Evolutionary conservation across 1,139 yeast species (phyloP), one percentile per base, ranked within the genome.

Genomic region (Candida sp.): DNA sequence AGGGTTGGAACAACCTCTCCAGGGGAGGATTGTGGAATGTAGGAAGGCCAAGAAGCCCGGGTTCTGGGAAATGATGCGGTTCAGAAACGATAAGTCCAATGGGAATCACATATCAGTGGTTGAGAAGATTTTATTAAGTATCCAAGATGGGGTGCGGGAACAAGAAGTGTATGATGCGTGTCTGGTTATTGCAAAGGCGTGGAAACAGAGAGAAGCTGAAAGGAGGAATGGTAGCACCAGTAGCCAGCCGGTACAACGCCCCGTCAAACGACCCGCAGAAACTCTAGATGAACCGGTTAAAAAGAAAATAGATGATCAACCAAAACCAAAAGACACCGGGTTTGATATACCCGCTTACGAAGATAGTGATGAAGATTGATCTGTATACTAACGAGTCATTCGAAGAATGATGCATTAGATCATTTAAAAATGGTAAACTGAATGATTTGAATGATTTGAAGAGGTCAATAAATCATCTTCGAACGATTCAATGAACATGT

Each of bases 1-100:
- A 57, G 69, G 58, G 0, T 61, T 85, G 35, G 75, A 78, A 8
- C 89, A 93, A 60, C 97, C 98, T 0, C 70, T 93, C 41, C 89
- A 91, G 56, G 96, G 93, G n/a, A 70, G 98, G 49, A 81, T 95
- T 30, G 91, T 85, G 3, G 99, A 95, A 63, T 89, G 96, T 52
- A 72, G 81, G 48, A 75, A 75, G 54, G 67, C 70, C 22, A 71
- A 77, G 42, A 60, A 53, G 32, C 66, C 66, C 3, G 84, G 84
- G 1, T 77, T 73, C 43, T 95, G 99, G 99, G 82, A 82, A 48
- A 77, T 87, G 73, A 64, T 93, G 46, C 74, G 99, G 46, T 93
- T 93, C 63, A 75, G 99, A 60, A 96, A 93, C 62, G 99, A 95
- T 61, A 95, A 95, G 60, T 66, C 79, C 22, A 85, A 87, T 56